Percentiles rank a stretch among this genome's conserved stretches.
These are phyloP conservation scores for Solanum habrochaites DNA, from an alignment of 257 asterid genomes.

Conservation along the genomic window DNA sequence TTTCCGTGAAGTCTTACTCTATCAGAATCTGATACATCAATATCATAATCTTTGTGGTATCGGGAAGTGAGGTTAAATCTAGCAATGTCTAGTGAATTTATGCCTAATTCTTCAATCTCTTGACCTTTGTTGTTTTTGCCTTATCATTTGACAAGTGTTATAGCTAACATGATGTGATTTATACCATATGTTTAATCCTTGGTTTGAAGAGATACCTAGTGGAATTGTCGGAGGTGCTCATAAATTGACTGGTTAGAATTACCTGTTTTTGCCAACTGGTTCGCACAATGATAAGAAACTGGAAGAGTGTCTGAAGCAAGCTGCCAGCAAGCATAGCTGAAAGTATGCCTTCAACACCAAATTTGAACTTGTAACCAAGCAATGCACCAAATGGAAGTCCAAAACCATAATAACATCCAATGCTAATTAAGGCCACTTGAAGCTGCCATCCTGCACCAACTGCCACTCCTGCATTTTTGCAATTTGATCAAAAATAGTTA, in stretches of 20 bases:
- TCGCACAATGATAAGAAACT: constrained; percentile 1
- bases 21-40: background rate
- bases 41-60: background rate
- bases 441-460: constrained; percentile 36
- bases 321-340: constrained; percentile 27
- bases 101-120: background rate
- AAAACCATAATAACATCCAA: constrained; percentile 13
- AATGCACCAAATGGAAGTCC: constrained; percentile 26
- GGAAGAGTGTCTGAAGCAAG: constrained; percentile 18
- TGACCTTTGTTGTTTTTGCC: background rate
- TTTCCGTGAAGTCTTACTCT: background rate
- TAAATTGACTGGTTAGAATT: background rate
- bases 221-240: background rate
- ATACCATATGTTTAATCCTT: background rate
- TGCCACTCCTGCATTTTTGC: constrained; percentile 19
- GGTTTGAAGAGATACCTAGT: background rate
- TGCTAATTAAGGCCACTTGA: constrained; percentile 18
- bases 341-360: constrained; percentile 26
- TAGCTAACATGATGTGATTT: background rate
- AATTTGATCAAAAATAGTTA: background rate
- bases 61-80: background rate
- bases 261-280: constrained; percentile 29
- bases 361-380: constrained; percentile 20
- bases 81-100: background rate
- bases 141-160: background rate